A percentile compares a stretch with the other conserved stretches of the same genome.
These are phyloP conservation scores for Tolypocladium nubicola DNA, from an alignment of 2,329 filamentous ascomycete genomes.

Conservation along the genomic window DNA sequence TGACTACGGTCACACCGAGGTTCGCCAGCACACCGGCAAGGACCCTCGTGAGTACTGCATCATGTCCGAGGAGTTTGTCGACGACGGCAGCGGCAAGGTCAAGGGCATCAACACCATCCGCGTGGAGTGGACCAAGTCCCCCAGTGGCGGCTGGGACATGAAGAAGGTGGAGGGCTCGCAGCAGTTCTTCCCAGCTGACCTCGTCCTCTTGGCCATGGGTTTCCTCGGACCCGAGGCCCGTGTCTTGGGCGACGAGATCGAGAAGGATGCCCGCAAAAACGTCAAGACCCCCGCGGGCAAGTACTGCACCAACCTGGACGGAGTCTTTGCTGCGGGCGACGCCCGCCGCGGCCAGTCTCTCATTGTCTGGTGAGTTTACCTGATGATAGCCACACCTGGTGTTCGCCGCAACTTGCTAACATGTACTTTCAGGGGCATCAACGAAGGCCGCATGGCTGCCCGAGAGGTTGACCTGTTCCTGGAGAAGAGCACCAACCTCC, in stretches of 20 bases:
- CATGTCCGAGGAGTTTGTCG: conserved; percentile 95
- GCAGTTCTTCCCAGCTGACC: conserved; percentile 92
- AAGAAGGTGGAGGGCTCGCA: conserved; percentile 90
- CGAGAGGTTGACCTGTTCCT: conserved; percentile 87
- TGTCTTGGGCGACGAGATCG: conserved; percentile 75
- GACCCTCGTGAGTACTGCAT: conserved; percentile 96
- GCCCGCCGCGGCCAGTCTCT: conserved; percentile 90
- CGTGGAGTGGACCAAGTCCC: conserved; percentile 89
- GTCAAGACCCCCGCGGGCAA: conserved; percentile 85
- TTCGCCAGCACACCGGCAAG: conserved; percentile 91
- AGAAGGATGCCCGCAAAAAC: conserved; percentile 89
- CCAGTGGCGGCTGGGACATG: conserved; percentile 93
- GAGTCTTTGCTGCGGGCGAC: conserved; percentile 89
- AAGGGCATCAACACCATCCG: conserved; percentile 94
- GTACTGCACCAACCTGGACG: conserved; percentile 79
- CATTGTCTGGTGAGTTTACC: conserved; percentile 72
- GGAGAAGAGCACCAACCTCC: conserved; percentile 66
- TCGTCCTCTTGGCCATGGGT: conserved; percentile 92
- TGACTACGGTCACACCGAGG: conserved; percentile 95
- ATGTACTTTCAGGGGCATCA: conserved; percentile 62
- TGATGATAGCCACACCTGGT: neutral
- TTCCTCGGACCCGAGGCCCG: conserved; percentile 91
- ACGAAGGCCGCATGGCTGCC: conserved; percentile 87
- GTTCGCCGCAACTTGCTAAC: conserved; percentile 19
- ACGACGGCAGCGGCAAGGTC: conserved; percentile 76